Evolutionary conservation across 148 eudicot species (phyloP), one percentile per base, ranked within the genome.

Genomic region (Pouteria glomerata): DNA sequence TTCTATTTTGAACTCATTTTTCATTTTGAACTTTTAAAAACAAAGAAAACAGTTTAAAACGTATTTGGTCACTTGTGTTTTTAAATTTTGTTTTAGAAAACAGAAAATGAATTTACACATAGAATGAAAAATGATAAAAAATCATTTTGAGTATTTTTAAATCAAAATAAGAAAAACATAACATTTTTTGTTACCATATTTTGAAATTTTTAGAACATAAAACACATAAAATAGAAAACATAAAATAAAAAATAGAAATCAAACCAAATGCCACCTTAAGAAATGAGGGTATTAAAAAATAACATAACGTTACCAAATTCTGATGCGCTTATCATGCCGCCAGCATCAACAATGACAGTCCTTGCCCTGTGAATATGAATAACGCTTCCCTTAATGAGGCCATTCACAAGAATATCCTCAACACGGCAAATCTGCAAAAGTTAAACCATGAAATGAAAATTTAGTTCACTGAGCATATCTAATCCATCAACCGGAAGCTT

Each of bases 291-390:
- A 26, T 39, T 70, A 45, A 6, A 8, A 11, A 50, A 41, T 63
- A 42, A 62, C 35, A 71, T 13, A 39, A 47, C 52, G 53, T 78
- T 85, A 89, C 97, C 97, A 51, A 89, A 81, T 74, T 85, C 91
- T 42, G 97, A 89, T 69, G 97, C 90, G 74, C 87, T 89, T 65
- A 91, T 72, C 78, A 82, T 73, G 68, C 97, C 97, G 53, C 61
- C 83, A 71, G 73, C 68, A 37, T 81, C 82, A 45, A 91, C 85
- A 78, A 84, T 80, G 76, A 91, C 80, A 31, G 83, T 85, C 84
- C 90, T 82, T 4, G 97, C 90, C 79, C 94, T 82, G 82, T 91
- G 97, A 72, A 91, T 73, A 71, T 91, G 97, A 76, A 91, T 79
- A 63, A 89, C 80, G 73, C 94, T 91, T 75, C 97, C 97, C 76